Evolutionary conservation across 179 eudicot species (phyloP).

Genomic region (Silene noctiflora): DNA sequence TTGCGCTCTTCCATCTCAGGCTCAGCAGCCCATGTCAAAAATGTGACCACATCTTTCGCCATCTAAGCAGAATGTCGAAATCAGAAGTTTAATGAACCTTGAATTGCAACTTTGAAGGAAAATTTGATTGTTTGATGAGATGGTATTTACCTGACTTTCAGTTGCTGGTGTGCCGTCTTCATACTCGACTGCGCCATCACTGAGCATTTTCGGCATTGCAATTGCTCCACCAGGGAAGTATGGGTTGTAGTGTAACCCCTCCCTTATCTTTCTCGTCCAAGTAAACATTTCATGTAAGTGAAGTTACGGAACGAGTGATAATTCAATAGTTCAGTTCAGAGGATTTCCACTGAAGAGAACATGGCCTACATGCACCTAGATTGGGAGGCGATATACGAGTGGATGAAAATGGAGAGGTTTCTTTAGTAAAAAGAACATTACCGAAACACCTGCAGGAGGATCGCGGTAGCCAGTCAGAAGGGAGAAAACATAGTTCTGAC

Average conservation of each 20-base stretch:
- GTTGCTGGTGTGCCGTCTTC: constrained; percentile 95
- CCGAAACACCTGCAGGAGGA: constrained; percentile 91
- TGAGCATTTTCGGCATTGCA: constrained; percentile 97
- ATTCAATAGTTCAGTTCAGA: too few species aligned
- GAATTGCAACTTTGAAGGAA: neutral
- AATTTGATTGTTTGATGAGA: neutral
- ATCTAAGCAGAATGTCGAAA: constrained; percentile 42
- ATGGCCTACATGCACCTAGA: too few species aligned
- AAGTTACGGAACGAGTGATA: too few species aligned
- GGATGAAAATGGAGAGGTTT: too few species aligned
- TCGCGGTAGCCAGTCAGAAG: constrained; percentile 90
- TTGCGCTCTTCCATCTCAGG: constrained; percentile 99
- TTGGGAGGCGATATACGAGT: too few species aligned
- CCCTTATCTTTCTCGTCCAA: constrained; percentile 52
- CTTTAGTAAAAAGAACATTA: too few species aligned
- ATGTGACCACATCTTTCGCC: constrained; percentile 85
- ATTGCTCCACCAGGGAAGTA: constrained; percentile 97
- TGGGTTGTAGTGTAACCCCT: constrained; percentile 89
- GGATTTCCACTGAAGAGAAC: too few species aligned
- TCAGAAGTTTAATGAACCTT: neutral
- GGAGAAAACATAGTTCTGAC: constrained; percentile 83
- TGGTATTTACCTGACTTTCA: constrained; percentile 66
- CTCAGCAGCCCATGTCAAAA: constrained; percentile 91
- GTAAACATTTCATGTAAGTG: neutral
- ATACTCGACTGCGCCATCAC: constrained; percentile 84